These are phyloP conservation scores for Decorospora gaudefroyi DNA, from an alignment of 2,329 filamentous ascomycete genomes.

Conservation along the genomic window DNA sequence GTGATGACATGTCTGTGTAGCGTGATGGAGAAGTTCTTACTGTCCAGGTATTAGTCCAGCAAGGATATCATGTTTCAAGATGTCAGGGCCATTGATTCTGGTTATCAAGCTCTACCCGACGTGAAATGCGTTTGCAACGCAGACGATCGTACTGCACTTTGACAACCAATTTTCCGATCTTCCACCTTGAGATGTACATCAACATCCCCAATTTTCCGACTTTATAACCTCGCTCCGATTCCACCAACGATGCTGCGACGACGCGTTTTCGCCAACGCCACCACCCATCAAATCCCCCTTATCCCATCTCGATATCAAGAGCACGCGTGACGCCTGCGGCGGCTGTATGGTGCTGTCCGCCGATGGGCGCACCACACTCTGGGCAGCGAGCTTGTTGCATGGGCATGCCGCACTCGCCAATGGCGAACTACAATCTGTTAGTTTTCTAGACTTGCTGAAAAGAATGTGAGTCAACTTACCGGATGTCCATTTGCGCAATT, in stretches of 20 bases:
- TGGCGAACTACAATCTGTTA: constrained; percentile 52
- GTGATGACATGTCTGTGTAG: too few relatives aligned
- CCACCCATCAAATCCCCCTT: constrained; percentile 1
- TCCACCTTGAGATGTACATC: too few relatives aligned
- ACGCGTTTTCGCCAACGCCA: constrained; percentile 1
- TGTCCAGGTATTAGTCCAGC: too few relatives aligned
- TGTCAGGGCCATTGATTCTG: too few relatives aligned
- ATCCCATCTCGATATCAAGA: constrained; percentile 53
- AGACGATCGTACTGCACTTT: too few relatives aligned
- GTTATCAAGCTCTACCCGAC: too few relatives aligned
- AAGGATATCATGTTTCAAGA: too few relatives aligned
- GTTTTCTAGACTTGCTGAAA: not conserved
- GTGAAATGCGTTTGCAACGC: too few relatives aligned
- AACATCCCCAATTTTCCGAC: too few relatives aligned
- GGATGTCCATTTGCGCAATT: constrained; percentile 61
- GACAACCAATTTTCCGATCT: too few relatives aligned
- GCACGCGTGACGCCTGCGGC: constrained; percentile 59
- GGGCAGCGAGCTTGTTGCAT: constrained; percentile 67
- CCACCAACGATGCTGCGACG: not conserved
- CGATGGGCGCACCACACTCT: constrained; percentile 63
- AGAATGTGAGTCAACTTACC: constrained; percentile 25
- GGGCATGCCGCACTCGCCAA: constrained; percentile 69
- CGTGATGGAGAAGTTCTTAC: too few relatives aligned
- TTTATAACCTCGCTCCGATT: too few relatives aligned
- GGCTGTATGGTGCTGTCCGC: constrained; percentile 58